phyloP scores from a whole-genome alignment of 768 basidiomycete genomes.

The Lactarius tabidus region DNA sequence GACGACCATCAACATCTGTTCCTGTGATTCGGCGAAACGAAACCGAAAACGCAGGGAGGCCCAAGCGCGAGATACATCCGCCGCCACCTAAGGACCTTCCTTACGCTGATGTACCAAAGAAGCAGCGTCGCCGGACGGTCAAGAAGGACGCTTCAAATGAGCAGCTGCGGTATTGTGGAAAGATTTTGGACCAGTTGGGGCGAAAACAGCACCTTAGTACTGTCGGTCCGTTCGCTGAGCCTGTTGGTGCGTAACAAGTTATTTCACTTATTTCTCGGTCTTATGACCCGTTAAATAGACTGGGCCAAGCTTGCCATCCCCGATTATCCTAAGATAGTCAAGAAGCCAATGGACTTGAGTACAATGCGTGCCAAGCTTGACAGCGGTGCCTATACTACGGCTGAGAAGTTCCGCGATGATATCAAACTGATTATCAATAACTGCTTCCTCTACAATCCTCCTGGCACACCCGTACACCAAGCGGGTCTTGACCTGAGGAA shows the following conservation, averaged over 20 bases:
- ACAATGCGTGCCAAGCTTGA: conserved; percentile 88
- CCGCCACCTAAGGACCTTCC: conserved; percentile 89
- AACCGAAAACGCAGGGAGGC: conserved; percentile 58
- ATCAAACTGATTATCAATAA: conserved; percentile 95
- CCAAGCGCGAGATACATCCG: conserved; percentile 97
- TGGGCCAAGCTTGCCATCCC: conserved; percentile 76
- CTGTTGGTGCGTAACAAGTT: conserved; percentile 69
- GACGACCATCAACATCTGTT: conserved; percentile 75
- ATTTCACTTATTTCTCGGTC: background rate
- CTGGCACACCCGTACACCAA: conserved; percentile 79
- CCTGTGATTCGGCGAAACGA: conserved; percentile 84
- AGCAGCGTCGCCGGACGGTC: conserved; percentile 56
- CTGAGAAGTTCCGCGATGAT: conserved; percentile 81
- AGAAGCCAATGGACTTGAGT: conserved; percentile 92
- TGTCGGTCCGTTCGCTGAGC: conserved; percentile 87
- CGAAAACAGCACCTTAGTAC: conserved; percentile 71
- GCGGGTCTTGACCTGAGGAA: conserved; percentile 83
- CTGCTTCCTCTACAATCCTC: conserved; percentile 88
- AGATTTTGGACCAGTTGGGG: conserved; percentile 68
- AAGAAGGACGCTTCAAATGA: conserved; percentile 68
- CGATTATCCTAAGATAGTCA: conserved; percentile 80
- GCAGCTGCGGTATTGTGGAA: conserved; percentile 80
- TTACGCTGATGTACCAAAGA: conserved; percentile 74
- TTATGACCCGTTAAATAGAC: conserved; percentile 43
- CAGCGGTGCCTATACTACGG: conserved; percentile 66